These are phyloP conservation scores for Boletus speciosus DNA, from an alignment of 768 basidiomycete genomes.

Conservation along the genomic window DNA sequence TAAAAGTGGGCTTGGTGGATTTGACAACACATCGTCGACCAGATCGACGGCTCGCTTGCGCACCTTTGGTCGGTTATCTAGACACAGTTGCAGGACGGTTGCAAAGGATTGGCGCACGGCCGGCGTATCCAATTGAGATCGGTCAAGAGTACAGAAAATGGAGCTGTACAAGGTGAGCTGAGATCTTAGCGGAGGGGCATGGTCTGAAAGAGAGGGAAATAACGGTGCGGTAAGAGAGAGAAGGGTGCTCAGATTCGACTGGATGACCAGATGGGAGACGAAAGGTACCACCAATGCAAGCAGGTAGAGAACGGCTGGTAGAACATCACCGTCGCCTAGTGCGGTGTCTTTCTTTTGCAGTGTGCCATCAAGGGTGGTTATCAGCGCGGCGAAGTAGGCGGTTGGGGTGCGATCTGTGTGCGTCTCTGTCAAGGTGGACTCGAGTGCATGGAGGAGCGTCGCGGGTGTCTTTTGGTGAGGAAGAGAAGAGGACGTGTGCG, in stretches of 20 bases:
- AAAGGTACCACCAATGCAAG: slow-evolving; percentile 36
- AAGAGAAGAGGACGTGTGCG: slow-evolving; percentile 77
- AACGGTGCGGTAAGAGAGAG: slow-evolving; percentile 75
- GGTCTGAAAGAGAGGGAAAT: slow-evolving; percentile 59
- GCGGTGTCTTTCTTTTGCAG: slow-evolving; percentile 56
- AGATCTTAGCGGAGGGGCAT: slow-evolving; percentile 83
- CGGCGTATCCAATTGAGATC: slow-evolving; percentile 62
- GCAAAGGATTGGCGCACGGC: slow-evolving; percentile 80
- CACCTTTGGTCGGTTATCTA: slow-evolving; percentile 92
- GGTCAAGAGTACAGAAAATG: slow-evolving; percentile 67
- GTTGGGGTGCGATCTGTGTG: slow-evolving; percentile 67
- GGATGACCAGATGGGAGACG: slow-evolving; percentile 77
- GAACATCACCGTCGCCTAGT: slow-evolving; percentile 67
- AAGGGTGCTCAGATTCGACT: slow-evolving; percentile 67
- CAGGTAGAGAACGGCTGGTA: slow-evolving; percentile 34
- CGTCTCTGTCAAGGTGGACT: slow-evolving; percentile 73
- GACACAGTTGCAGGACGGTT: slow-evolving; percentile 73
- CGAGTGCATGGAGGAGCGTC: slow-evolving; percentile 77
- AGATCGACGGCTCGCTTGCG: slow-evolving; percentile 87
- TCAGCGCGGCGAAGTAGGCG: slow-evolving; percentile 91
- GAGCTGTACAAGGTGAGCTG: slow-evolving; percentile 74
- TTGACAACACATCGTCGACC: slow-evolving; percentile 69
- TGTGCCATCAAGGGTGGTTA: slow-evolving; percentile 79
- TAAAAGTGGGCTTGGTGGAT: slow-evolving; percentile 72
- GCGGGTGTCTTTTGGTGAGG: slow-evolving; percentile 89